Evolutionary conservation across 2,329 filamentous ascomycete genomes (phyloP), one percentile per base, ranked within the genome.

Genomic region (Sporothrix phasma): DNA sequence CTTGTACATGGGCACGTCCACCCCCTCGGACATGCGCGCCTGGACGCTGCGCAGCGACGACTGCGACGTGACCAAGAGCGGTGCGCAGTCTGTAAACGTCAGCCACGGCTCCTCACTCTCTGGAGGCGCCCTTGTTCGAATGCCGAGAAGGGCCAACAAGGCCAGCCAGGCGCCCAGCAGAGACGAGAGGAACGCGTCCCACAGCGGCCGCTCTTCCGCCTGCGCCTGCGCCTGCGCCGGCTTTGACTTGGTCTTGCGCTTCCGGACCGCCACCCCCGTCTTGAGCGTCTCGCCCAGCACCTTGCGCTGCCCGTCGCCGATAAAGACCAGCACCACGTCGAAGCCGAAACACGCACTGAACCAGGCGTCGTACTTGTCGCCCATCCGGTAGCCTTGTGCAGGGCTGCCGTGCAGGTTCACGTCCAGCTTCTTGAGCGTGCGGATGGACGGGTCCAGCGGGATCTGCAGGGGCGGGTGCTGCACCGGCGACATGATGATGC

Each of bases 41-140:
- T 82, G 84, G 54, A 95, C 82, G 69, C 89, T 80, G 22, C 79
- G 75, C n/a, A 92, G 80, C 1, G 89, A 94, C 2, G 84, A 81
- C 66, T 86, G 80, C 0, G 86, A 89, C 5, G 87, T 81, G 26
- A 96, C 74, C 15, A 96, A 81, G 72, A 88, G 89, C 0, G 90
- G 88, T 1, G 89, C 89, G 67, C 84, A 83, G 74, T 94, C 90
- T 17, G 66, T 56, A 26, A 69, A 69, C 6, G 66, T 65, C 5
- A 69, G 45, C 68, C 68, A 69, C 11, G 67, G 67, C 2, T 62
- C 58, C 2, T 45, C 56, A 17, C 22, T 26, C 2, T 41, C 29
- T 4, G 24, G 19, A 2, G 26, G 22, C 10, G 10, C 7, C 24
- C 26, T 22, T 17, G 13, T 26, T 45, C 26, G 15, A 3, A 63